Percentiles rank a stretch among this genome's conserved stretches.
Conservation (phyloP, 2,329 filamentous ascomycete genomes). For the Botrytis aclada region DNA sequence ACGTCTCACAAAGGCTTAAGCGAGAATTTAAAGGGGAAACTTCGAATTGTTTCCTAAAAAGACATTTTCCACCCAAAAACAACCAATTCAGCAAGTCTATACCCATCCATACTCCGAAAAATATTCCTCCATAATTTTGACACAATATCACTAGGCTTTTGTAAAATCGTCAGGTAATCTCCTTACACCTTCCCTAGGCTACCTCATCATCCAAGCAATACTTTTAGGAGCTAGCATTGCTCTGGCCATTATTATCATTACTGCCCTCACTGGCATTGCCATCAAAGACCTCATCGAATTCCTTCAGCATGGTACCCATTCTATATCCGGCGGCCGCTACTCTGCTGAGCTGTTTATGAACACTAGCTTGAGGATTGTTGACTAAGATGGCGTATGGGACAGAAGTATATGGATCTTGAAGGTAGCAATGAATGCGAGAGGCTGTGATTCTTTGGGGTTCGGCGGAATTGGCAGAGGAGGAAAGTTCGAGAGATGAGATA, state of each 20-base stretch:
- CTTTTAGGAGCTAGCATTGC: background rate
- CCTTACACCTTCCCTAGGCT: background rate
- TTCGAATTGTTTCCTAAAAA: background rate
- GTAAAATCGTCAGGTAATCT: background rate
- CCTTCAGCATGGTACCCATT: background rate
- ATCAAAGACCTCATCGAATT: background rate
- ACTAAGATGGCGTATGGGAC: background rate
- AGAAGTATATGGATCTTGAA: background rate
- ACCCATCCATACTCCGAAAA: background rate
- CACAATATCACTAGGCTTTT: background rate
- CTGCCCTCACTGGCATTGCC: background rate
- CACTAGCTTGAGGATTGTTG: background rate
- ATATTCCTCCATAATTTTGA: too few relatives aligned
- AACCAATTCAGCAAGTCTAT: background rate
- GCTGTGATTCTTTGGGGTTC: background rate
- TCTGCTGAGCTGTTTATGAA: background rate
- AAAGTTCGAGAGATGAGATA: background rate
- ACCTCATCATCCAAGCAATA: background rate
- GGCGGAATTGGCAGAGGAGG: background rate
- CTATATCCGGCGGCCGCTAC: background rate
- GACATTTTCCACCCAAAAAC: too few relatives aligned
- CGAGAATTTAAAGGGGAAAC: background rate
- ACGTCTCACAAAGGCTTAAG: background rate
- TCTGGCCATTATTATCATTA: background rate
- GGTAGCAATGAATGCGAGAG: background rate